phyloP scores from a whole-genome alignment of 2,329 filamentous ascomycete species.

The Teratosphaeria epicoccoides region DNA sequence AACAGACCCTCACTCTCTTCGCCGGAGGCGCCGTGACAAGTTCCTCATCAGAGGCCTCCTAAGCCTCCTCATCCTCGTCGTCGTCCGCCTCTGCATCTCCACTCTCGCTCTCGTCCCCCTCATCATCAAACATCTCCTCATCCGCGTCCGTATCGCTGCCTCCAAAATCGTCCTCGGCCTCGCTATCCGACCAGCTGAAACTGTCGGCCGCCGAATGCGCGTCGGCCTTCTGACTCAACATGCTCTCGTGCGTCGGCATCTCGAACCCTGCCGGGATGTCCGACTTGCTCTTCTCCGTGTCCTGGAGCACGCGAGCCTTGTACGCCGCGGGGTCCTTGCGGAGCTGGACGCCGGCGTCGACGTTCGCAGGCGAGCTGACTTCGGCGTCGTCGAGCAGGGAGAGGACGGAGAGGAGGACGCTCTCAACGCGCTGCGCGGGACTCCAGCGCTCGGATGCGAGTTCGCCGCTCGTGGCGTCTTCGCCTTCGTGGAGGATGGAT shows the following conservation, averaged over 20 bases:
- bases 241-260: slow-evolving; percentile 66
- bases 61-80: slow-evolving; percentile 11
- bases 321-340: slow-evolving; percentile 63
- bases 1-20: not conserved
- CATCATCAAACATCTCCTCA: slow-evolving; percentile 42
- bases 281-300: slow-evolving; percentile 62
- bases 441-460: slow-evolving; percentile 86
- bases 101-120: slow-evolving; percentile 37
- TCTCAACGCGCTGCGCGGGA: slow-evolving; percentile 86
- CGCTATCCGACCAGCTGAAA: slow-evolving; percentile 56
- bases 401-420: slow-evolving; percentile 83
- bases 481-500: slow-evolving; percentile 86
- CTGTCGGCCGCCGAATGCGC: slow-evolving; percentile 43
- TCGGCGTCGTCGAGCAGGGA: slow-evolving; percentile 90
- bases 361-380: slow-evolving; percentile 85
- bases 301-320: slow-evolving; percentile 55
- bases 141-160: slow-evolving; percentile 50
- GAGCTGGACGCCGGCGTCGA: slow-evolving; percentile 80
- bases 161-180: slow-evolving; percentile 60
- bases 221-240: slow-evolving; percentile 43
- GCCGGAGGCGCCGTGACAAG: not conserved
- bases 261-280: slow-evolving; percentile 70
- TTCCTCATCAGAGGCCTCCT: not conserved
- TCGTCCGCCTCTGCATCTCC: slow-evolving; percentile 42
- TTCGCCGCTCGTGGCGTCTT: slow-evolving; percentile 88